phyloP scores from a whole-genome alignment of 2,329 filamentous ascomycete species.

The Cytospora piceae region DNA sequence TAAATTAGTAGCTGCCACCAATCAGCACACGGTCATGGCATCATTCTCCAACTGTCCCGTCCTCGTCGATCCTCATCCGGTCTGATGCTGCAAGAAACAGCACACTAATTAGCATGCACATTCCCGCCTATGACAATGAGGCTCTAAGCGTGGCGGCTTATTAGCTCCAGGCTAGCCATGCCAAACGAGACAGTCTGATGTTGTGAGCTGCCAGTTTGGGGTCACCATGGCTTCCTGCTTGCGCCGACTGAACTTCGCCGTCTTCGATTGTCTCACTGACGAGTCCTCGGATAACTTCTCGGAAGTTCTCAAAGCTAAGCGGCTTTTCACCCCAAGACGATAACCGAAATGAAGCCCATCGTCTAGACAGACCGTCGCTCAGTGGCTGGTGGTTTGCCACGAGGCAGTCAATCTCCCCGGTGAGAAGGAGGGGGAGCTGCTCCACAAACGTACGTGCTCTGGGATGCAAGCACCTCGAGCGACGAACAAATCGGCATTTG shows the following conservation, averaged over 20 bases:
- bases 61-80: constrained; percentile 16
- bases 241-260: constrained; percentile 17
- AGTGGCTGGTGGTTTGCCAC: neutral
- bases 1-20: constrained; percentile 13
- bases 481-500: neutral
- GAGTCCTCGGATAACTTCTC: neutral
- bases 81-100: constrained; percentile 18
- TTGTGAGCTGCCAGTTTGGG: constrained; percentile 25
- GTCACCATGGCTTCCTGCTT: constrained; percentile 13
- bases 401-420: neutral
- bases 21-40: constrained; percentile 18
- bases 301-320: neutral
- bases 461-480: constrained; percentile 4
- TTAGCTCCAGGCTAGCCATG: constrained; percentile 22
- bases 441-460: neutral
- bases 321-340: neutral
- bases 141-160: constrained; percentile 25
- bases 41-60: constrained; percentile 6
- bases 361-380: neutral
- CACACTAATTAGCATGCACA: constrained; percentile 20
- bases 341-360: neutral
- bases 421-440: neutral
- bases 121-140: constrained; percentile 24
- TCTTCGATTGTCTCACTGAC: constrained; percentile 4
- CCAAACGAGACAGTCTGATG: constrained; percentile 26